These are phyloP conservation scores for Phanerochaete carnosa DNA, from an alignment of 768 basidiomycete genomes.

Conservation along the genomic window DNA sequence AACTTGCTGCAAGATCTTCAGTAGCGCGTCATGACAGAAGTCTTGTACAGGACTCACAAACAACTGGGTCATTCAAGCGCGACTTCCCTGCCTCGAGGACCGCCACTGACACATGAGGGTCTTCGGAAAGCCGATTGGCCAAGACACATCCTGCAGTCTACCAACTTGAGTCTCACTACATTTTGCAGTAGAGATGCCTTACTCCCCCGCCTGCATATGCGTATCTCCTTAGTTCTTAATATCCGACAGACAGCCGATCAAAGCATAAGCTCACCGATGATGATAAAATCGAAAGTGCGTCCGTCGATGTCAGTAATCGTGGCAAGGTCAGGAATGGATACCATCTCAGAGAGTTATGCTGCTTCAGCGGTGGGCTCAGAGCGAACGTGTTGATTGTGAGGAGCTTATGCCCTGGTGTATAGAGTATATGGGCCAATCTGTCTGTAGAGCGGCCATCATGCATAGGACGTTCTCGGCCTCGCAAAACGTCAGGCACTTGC, in stretches of 20 bases:
- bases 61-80: neutral
- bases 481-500: too few species aligned
- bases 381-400: too few species aligned
- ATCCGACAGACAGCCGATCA: neutral
- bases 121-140: neutral
- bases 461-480: too few species aligned
- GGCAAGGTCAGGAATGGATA: neutral
- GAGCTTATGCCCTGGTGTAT: too few species aligned
- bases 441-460: too few species aligned
- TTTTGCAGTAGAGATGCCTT: neutral
- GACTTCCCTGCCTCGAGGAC: conserved; percentile 32
- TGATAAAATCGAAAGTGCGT: neutral
- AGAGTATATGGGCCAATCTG: too few species aligned
- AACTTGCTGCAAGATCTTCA: neutral
- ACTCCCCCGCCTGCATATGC: neutral
- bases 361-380: too few species aligned
- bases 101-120: neutral
- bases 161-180: neutral
- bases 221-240: too few species aligned
- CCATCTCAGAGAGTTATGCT: too few species aligned
- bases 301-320: neutral
- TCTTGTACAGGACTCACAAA: neutral
- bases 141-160: conserved; percentile 7
- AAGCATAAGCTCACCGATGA: neutral
- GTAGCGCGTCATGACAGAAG: neutral